Conservation (phyloP, 257 asterid species). For the Echites panduratus region DNA sequence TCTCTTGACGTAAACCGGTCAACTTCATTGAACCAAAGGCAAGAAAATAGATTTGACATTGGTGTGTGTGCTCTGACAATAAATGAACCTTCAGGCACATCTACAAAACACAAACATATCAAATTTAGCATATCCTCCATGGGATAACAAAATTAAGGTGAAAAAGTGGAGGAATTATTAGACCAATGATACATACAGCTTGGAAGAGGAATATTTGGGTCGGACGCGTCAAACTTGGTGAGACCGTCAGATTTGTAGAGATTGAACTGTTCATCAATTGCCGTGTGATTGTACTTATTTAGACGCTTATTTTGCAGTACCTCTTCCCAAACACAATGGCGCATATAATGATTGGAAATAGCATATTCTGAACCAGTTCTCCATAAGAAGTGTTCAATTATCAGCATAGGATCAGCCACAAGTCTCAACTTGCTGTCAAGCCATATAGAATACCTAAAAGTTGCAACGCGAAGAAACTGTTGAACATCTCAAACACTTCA, state of each 20-base stretch:
- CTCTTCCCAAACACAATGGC: conserved; percentile 97
- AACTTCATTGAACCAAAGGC: conserved; percentile 95
- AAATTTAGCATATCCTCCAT: conserved; percentile 8
- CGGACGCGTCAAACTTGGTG: conserved; percentile 65
- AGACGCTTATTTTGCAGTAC: conserved; percentile 83
- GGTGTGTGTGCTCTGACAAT: conserved; percentile 88
- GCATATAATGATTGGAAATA: conserved; percentile 80
- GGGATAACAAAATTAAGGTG: conserved; percentile 4
- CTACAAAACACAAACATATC: conserved; percentile 27
- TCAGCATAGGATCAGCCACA: conserved; percentile 74
- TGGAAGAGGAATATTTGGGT: conserved; percentile 53
- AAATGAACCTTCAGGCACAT: conserved; percentile 92
- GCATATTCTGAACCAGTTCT: conserved; percentile 76
- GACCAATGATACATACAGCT: conserved; percentile 61
- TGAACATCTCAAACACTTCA: conserved; percentile 13
- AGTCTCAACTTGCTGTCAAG: conserved; percentile 92
- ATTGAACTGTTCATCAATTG: conserved; percentile 76
- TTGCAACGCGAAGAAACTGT: conserved; percentile 13
- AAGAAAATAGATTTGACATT: conserved; percentile 82
- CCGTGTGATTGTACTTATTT: conserved; percentile 75
- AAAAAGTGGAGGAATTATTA: conserved; percentile 10
- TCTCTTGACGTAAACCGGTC: conserved; percentile 87
- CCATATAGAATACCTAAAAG: conserved; percentile 83
- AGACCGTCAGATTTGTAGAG: conserved; percentile 84
- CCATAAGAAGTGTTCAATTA: conserved; percentile 83